Evolutionary conservation across 192 early-diverging fungal species (phyloP), one percentile per base, ranked within the genome.

Genomic region (Backusella australiensis): DNA sequence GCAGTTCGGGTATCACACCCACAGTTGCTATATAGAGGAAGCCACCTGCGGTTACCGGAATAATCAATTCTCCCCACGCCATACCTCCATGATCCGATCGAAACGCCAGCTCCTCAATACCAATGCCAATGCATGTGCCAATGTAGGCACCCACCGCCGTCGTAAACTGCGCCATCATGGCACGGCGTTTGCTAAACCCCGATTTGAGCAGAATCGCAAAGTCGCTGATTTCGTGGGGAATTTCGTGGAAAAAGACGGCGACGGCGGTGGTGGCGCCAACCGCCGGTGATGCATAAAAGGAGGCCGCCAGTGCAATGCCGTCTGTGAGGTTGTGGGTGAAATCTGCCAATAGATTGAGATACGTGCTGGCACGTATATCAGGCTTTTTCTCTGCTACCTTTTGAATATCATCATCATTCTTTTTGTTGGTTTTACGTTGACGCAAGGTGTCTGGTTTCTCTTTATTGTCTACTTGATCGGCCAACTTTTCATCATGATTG

Each of bases 21-120:
- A 93, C 94, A 0, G 93, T 93, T n/a, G 93, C 94, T 76, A 96
- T 91, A 67, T 96, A 96, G 38, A 96, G 84, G 71, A 96, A 95
- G 32, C 94, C 94, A 39, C 94, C 94, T 0, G 94, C 94, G 3
- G 94, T 95, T 44, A 94, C 93, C 1, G 94, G 94, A 79, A 95
- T 95, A 21, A 95, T 91, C 63, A 93, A 83, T 77, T 94, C 90
- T 66, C 91, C 85, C 83, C 85, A 88, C 14, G 83, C 78, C 41
- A 92, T 84, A 1, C 85, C 88, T 4, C 15, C 19, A 70, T 74
- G 52, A 74, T 15, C 35, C 35, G 46, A n/a, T 68, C 67, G 65
- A 29, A 44, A 63, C 3, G 87, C 77, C 85, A 84, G 26, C 26
- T 94, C 92, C 78, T 94, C 91, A 46, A 94, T 93, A 7, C 87